Evolutionary conservation across 495 filamentous ascomycete species (phyloP), one percentile per base, ranked within the genome.

Genomic region (Talaromyces ruber): DNA sequence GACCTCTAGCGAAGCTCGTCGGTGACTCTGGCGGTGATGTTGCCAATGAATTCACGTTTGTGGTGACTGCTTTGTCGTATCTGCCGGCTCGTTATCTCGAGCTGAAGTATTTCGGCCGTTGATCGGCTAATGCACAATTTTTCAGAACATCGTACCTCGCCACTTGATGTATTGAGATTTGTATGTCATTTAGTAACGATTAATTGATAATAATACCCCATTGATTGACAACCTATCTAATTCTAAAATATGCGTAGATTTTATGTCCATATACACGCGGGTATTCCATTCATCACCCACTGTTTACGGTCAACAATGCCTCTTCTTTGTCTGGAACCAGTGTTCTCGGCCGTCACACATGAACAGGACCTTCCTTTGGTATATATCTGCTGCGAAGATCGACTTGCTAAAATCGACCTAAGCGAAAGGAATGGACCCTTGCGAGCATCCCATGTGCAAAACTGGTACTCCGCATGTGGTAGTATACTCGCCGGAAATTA

Each of bases 11-110:
- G 1, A 72, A 64, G 55, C 63, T 76, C 24, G 79, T 84, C 60
- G 78, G 81, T 0, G 70, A 68, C 1, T 64, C 60, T 61, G 79
- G 81, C 25, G 83, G 82, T n/a, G 83, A 86, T 65, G 67, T 86
- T 43, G 82, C 79, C 6, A 82, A 84, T 56, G 78, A 84, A 67
- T 71, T 86, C 43, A 75, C 79, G 18, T 72, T 81, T 60, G 71
- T 77, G 14, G 73, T 82, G 5, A 83, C 81, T 0, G 63, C 74
- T 0, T 26, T 77, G 14, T 60, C 64, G 5, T 81, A 76, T 66
- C 51, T 72, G 7, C 78, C 76, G 11, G 62, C 72, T 34, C 61
- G 78, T n/a, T 74, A 70, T 63, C 64, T 74, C 59, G 78, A 81
- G 68, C 60, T 66, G 9, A 66, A 68, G 62, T 71, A 65, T 39